Percentiles rank a stretch among this genome's conserved stretches.
Evolutionary conservation across 176 grass and related monocot genomes (phyloP).

Genomic region (Microstegium vimineum): DNA sequence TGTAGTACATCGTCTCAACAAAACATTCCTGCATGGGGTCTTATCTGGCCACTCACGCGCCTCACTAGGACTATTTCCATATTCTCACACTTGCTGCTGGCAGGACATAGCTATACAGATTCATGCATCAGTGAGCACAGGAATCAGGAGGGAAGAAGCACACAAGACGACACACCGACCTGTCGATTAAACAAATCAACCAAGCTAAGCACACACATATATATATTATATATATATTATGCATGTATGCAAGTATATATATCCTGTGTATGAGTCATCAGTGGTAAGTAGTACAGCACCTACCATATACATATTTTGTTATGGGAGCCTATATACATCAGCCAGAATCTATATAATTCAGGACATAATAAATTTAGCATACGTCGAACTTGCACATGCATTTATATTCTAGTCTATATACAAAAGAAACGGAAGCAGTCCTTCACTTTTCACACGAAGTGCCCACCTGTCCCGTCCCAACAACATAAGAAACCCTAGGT

Average conservation of each 20-base stretch:
- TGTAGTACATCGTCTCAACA: background rate
- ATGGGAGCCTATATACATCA: background rate
- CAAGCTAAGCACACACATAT: too few species aligned
- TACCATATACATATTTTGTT: background rate
- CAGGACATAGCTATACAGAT: background rate
- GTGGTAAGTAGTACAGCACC: slow-evolving; percentile 14
- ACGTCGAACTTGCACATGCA: slow-evolving; percentile 37
- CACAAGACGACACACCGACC: slow-evolving; percentile 43
- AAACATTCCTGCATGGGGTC: background rate
- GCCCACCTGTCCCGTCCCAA: slow-evolving; percentile 20
- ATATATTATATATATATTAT: too few species aligned
- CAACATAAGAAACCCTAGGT: slow-evolving; percentile 29
- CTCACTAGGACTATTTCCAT: background rate
- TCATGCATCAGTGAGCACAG: slow-evolving; percentile 31
- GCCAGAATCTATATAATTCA: background rate
- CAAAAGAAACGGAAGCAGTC: background rate
- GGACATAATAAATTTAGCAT: background rate
- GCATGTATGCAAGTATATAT: background rate
- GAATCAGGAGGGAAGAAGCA: background rate
- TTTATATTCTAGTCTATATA: slow-evolving; percentile 16
- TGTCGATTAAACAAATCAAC: slow-evolving; percentile 3
- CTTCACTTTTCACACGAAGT: slow-evolving; percentile 24
- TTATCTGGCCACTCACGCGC: background rate
- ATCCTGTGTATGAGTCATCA: slow-evolving; percentile 15
- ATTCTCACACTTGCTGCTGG: background rate